Evolutionary conservation across 192 early-diverging fungal species (phyloP), one percentile per base, ranked within the genome.

Genomic region (Entomortierella chlamydospora): DNA sequence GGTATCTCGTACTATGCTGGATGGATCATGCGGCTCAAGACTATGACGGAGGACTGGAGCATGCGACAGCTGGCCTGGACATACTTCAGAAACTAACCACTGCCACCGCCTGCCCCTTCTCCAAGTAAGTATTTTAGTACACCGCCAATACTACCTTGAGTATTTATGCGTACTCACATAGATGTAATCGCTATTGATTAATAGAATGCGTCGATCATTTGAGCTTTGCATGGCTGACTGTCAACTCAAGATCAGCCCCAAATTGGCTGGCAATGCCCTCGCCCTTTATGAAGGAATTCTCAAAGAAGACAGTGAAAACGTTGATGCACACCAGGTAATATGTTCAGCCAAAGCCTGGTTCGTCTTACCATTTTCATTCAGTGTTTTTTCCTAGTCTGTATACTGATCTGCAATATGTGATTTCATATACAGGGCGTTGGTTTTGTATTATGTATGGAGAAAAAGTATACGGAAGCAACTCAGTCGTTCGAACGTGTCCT

Each of bases 211-310:
- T 23, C 63, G 76, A 23, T 87, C 83, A 0, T 78, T 92, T 45
- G 90, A 93, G 50, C 39, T 89, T 28, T 83, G 84, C 41, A 85
- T 90, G 61, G 92, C 89, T 0, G 80, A 84, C 56, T 90, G 90
- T 33, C 90, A 90, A 61, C 65, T 87, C 28, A 82, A 80, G 25
- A 73, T 93, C 23, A 88, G 89, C 29, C 18, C 70, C 1, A 90
- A 88, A 61, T 83, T 91, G 12, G 73, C 85, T 13, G 64, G 80
- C 3, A 88, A 87, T 52, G 89, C 91, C 8, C 81, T 87, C 30
- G 59, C 63, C 2, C 66, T 89, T 2, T 94, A 90, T 58, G 82
- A 86, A 8, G 76, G 80, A 26, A 85, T 91, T 25, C 56, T 92
- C 25, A 71, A 80, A 18, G 57, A 63, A 17, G 81, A 81, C 13